phyloP scores from a whole-genome alignment of 768 basidiomycete genomes.

The Auricularia cornea region DNA sequence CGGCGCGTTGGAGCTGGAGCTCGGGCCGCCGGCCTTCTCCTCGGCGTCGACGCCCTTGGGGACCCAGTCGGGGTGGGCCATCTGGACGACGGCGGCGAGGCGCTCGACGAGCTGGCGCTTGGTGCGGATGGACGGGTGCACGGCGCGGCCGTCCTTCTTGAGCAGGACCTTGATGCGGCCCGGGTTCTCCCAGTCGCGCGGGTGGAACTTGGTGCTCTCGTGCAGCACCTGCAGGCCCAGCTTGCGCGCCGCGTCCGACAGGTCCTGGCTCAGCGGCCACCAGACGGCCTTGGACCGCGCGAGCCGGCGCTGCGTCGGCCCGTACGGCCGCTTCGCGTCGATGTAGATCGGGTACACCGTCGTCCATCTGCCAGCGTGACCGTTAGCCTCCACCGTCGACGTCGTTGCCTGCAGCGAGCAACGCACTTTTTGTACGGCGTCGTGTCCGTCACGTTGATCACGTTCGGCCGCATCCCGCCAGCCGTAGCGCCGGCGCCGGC shows the following conservation, averaged over 20 bases:
- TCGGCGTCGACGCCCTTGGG: constrained; percentile 28
- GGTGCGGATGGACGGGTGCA: constrained; percentile 63
- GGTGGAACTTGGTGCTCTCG: constrained; percentile 86
- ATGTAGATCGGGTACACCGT: constrained; percentile 96
- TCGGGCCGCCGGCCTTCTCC: constrained; percentile 14
- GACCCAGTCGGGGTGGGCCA: constrained; percentile 50
- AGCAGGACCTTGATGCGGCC: constrained; percentile 89
- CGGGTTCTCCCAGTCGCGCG: constrained; percentile 97
- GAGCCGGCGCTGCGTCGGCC: constrained; percentile 75
- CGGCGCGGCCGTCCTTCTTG: constrained; percentile 67
- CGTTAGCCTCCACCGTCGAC: background rate
- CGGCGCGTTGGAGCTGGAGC: constrained; percentile 14
- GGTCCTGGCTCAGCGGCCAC: constrained; percentile 94
- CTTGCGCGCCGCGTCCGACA: constrained; percentile 71
- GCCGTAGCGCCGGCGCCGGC: background rate
- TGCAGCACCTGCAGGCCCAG: constrained; percentile 76
- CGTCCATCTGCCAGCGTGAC: constrained; percentile 60
- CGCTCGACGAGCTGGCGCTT: constrained; percentile 75
- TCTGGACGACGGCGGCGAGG: constrained; percentile 66
- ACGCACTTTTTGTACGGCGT: constrained; percentile 79
- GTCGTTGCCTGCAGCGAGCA: constrained; percentile 4
- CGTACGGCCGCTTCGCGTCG: constrained; percentile 87
- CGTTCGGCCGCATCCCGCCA: background rate
- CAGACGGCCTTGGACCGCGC: constrained; percentile 71
- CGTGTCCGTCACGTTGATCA: constrained; percentile 42